phyloP scores from a whole-genome alignment of 805 yeast genomes.

The Brettanomyces sp. region DNA sequence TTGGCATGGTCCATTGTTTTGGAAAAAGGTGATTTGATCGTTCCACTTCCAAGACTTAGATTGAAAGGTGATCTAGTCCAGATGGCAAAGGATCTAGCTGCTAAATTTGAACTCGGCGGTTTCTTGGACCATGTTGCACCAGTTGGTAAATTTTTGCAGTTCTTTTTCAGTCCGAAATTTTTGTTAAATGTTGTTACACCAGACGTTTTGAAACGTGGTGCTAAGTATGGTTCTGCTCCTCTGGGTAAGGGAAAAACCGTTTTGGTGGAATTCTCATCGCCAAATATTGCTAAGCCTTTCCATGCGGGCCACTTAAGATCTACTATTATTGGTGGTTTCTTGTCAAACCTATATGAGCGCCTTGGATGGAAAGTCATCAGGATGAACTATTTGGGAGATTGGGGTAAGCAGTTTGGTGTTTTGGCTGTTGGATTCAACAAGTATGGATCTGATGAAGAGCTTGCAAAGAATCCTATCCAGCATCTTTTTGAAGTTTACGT shows the following conservation, averaged over 20 bases:
- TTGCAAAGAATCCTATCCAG: conserved; percentile 76
- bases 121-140: conserved; percentile 65
- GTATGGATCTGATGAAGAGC: conserved; percentile 71
- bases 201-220: conserved; percentile 52
- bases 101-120: conserved; percentile 62
- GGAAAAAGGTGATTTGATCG: conserved; percentile 87
- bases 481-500: conserved; percentile 95
- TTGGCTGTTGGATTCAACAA: conserved; percentile 86
- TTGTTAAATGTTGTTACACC: conserved; percentile 62
- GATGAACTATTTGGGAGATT: conserved; percentile 94
- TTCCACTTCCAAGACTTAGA: conserved; percentile 86
- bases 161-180: conserved; percentile 62
- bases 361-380: conserved; percentile 89
- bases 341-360: conserved; percentile 81
- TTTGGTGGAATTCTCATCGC: conserved; percentile 88
- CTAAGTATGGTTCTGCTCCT: conserved; percentile 65
- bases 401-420: conserved; percentile 99
- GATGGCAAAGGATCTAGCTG: conserved; percentile 70
- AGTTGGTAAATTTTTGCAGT: conserved; percentile 87
- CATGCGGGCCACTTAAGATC: conserved; percentile 99
- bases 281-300: conserved; percentile 98
- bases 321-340: conserved; percentile 94
- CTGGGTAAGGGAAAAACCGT: conserved; percentile 64
- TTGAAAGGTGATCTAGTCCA: conserved; percentile 78
- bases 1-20: conserved; percentile 79